Base-by-base conservation (phyloP, 345 rosid species). In the Eutrema heterophyllum region DNA sequence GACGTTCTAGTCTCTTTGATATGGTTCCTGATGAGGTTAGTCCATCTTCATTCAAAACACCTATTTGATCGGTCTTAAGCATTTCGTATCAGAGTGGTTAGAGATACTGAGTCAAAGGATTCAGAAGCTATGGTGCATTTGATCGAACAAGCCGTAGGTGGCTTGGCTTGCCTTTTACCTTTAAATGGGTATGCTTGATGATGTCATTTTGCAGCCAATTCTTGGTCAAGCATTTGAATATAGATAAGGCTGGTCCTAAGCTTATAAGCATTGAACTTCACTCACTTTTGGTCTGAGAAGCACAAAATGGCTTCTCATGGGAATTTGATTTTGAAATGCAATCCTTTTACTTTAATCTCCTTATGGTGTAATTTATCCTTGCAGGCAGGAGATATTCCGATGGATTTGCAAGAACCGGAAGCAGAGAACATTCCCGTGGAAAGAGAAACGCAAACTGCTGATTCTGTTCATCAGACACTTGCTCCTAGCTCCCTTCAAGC, bases 1-100 rank as follows among this genome's bases (percentile, higher is more conserved):
- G 99, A 68, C 97, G 99, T 13, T 96, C 99, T 52, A 96, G 99
- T 80, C 93, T 96, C 60, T 96, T 96, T 67, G 99, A 96, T 82
- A 92, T 92, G 70, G 86, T 89, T 68, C 85, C 97, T 52, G 96
- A 96, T 74, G 88, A 89, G 79, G 96, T 89, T 67, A 78, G 89
- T 87, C 44, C 76, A 15, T 43, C 9, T 44, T 9, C 30, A 15
- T 53, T 53, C 59, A 2, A 14, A 44, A 48, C 61, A 41, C 18
- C 4, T 6, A 2, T 33, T n/a, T 64, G n/a, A 26, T 44, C 11
- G 5, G 29, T 36, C 30, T n/a, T 48, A 16, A 7, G 4, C 43
- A 52, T 62, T 26, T 43, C 24, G 15, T 12, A 11, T 7, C 0
- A 27, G 59, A 11, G 14, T 32, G 46, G 29, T 15, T 54, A 55